Percentiles rank a stretch among this genome's conserved stretches.
These are phyloP conservation scores for Maudiozyma bulderi DNA, from an alignment of 805 yeast species.

Conservation along the genomic window DNA sequence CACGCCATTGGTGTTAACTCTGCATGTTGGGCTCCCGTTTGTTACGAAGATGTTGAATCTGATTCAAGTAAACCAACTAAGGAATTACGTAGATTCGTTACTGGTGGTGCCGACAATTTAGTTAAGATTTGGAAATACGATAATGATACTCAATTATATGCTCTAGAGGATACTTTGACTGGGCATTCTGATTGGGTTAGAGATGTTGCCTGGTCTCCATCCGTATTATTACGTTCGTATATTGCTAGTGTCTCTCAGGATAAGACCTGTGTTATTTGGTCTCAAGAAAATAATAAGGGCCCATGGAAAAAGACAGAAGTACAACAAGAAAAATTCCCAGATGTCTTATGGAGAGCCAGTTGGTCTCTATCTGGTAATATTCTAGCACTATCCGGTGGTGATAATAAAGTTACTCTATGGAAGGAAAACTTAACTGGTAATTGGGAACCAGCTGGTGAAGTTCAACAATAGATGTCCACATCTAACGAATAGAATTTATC, in stretches of 20 bases:
- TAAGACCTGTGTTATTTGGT: slow-evolving; percentile 90
- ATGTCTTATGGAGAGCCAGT: slow-evolving; percentile 95
- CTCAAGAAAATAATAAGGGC: slow-evolving; percentile 57
- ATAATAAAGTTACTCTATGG: slow-evolving; percentile 92
- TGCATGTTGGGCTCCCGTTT: slow-evolving; percentile 84
- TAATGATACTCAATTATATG: slow-evolving; percentile 45
- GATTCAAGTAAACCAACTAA: slow-evolving; percentile 26
- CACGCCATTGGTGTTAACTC: slow-evolving; percentile 92
- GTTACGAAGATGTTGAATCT: slow-evolving; percentile 27
- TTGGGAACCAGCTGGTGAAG: slow-evolving; percentile 97
- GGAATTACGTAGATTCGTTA: slow-evolving; percentile 65
- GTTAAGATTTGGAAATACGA: slow-evolving; percentile 84
- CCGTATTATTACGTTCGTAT: slow-evolving; percentile 74
- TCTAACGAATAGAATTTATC: background rate
- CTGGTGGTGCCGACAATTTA: slow-evolving; percentile 92
- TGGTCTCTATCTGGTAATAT: slow-evolving; percentile 97
- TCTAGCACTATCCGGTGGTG: slow-evolving; percentile 92
- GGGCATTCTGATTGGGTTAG: slow-evolving; percentile 99
- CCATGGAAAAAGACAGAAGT: slow-evolving; percentile 76
- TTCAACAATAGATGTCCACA: slow-evolving; percentile 51
- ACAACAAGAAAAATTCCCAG: slow-evolving; percentile 79
- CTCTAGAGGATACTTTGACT: slow-evolving; percentile 63
- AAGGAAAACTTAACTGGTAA: slow-evolving; percentile 85
- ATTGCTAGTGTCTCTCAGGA: slow-evolving; percentile 97
- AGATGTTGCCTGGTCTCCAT: slow-evolving; percentile 97